These are phyloP conservation scores for Amanita brunnescens DNA, from an alignment of 768 basidiomycete genomes.

Conservation along the genomic window DNA sequence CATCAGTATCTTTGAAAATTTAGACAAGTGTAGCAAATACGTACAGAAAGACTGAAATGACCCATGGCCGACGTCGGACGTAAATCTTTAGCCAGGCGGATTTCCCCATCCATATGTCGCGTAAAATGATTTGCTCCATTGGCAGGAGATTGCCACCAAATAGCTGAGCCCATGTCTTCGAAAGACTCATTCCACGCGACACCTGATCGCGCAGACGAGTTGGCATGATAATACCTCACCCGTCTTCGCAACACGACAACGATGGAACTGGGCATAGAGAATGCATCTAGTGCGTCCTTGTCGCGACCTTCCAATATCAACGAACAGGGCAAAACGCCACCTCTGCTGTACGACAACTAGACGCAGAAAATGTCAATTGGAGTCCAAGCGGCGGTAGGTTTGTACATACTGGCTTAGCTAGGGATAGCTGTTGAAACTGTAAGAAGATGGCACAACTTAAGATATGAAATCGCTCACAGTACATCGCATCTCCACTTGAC, in stretches of 20 bases:
- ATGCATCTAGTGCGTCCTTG: slow-evolving; percentile 28
- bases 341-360: slow-evolving; percentile 40
- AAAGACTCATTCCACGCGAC: slow-evolving; percentile 38
- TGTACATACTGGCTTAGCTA: slow-evolving; percentile 36
- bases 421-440: slow-evolving; percentile 25
- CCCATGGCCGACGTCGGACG: slow-evolving; percentile 41
- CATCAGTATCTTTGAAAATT: slow-evolving; percentile 3
- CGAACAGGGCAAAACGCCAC: slow-evolving; percentile 38
- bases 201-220: slow-evolving; percentile 25
- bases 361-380: not conserved
- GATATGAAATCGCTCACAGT: slow-evolving; percentile 23
- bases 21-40: slow-evolving; percentile 11
- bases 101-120: slow-evolving; percentile 44
- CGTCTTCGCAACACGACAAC: slow-evolving; percentile 31
- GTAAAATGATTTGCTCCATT: slow-evolving; percentile 20
- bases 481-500: slow-evolving; percentile 31
- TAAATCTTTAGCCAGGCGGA: slow-evolving; percentile 41
- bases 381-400: not conserved
- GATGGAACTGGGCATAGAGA: slow-evolving; percentile 33
- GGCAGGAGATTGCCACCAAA: slow-evolving; percentile 39
- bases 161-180: slow-evolving; percentile 34
- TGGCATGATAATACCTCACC: slow-evolving; percentile 33
- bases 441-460: not conserved
- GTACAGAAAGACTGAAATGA: slow-evolving; percentile 43
- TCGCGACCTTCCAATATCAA: slow-evolving; percentile 33